A percentile compares a stretch with the other conserved stretches of the same genome.
Conservation (phyloP, 2,329 filamentous ascomycete species). For the Rhinocladiella mackenziei region DNA sequence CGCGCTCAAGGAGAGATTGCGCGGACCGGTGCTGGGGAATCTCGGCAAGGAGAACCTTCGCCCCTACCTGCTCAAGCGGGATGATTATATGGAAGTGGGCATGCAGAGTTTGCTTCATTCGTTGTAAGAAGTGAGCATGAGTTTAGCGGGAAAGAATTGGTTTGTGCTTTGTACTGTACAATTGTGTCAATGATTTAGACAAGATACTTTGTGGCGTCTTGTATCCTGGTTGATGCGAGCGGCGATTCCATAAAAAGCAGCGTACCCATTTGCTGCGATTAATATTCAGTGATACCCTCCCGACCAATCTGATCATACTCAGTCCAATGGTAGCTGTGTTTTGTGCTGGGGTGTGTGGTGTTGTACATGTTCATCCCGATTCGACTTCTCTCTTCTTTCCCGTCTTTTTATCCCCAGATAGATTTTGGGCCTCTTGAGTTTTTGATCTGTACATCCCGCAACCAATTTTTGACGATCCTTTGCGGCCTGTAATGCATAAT, state of each 20-base stretch:
- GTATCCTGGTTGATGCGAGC: too few species aligned
- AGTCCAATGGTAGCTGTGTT: too few species aligned
- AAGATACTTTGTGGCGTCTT: too few species aligned
- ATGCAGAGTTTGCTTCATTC: slow-evolving; percentile 77
- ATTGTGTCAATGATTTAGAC: not conserved
- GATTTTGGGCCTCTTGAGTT: not conserved
- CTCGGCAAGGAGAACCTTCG: slow-evolving; percentile 65
- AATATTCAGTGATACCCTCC: too few species aligned
- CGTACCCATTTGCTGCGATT: too few species aligned
- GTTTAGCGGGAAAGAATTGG: not conserved
- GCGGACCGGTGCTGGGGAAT: slow-evolving; percentile 37
- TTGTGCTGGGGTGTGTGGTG: too few species aligned
- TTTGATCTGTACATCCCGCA: slow-evolving; percentile 1
- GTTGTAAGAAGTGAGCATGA: slow-evolving; percentile 39
- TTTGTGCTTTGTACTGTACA: slow-evolving; percentile 3
- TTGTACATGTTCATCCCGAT: too few species aligned
- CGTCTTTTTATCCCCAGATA: not conserved
- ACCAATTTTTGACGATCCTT: too few species aligned
- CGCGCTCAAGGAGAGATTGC: slow-evolving; percentile 63
- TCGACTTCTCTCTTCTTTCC: not conserved
- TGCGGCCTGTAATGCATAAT: not conserved
- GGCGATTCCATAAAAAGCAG: too few species aligned
- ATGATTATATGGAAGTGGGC: slow-evolving; percentile 75
- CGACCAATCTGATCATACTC: too few species aligned
- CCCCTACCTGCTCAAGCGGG: slow-evolving; percentile 77